phyloP scores from a whole-genome alignment of 768 basidiomycete species.

The Hypholoma sublateritium region DNA sequence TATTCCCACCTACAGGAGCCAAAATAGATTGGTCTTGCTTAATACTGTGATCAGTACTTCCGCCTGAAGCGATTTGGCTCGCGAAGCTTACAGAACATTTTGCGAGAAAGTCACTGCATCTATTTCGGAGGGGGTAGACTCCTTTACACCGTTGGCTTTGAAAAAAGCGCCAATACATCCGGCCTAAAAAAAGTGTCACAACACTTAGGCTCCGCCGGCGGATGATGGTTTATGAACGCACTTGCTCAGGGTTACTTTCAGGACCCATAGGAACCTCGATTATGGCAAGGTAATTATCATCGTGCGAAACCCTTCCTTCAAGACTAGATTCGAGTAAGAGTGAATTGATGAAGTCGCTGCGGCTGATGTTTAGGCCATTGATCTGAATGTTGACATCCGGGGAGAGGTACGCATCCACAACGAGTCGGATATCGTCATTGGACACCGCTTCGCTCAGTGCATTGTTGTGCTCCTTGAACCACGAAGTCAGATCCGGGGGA shows the following conservation, averaged over 20 bases:
- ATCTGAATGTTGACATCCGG: constrained; percentile 7
- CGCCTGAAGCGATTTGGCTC: not conserved
- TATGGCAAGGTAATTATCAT: constrained; percentile 4
- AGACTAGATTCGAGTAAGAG: constrained; percentile 3
- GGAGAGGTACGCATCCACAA: constrained; percentile 9
- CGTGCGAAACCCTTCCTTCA: not conserved
- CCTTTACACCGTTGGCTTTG: constrained; percentile 28
- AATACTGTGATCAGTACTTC: not conserved
- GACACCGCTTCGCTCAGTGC: constrained; percentile 3
- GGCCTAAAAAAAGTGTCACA: constrained; percentile 7
- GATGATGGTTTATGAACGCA: not conserved
- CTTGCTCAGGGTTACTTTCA: not conserved
- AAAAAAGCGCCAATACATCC: constrained; percentile 35
- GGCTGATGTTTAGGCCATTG: constrained; percentile 9
- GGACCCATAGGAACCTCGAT: constrained; percentile 10
- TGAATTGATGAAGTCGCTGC: constrained; percentile 6
- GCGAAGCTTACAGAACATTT: constrained; percentile 19
- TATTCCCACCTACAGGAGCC: not conserved
- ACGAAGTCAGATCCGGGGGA: constrained; percentile 2
- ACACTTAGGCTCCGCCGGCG: not conserved
- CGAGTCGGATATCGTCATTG: constrained; percentile 4
- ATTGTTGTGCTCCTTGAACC: constrained; percentile 3
- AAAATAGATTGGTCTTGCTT: not conserved
- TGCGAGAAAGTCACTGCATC: constrained; percentile 28
- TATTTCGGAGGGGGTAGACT: constrained; percentile 14